Conservation (phyloP, 2,329 filamentous ascomycete species). For the Phialemonium atrogriseum region DNA sequence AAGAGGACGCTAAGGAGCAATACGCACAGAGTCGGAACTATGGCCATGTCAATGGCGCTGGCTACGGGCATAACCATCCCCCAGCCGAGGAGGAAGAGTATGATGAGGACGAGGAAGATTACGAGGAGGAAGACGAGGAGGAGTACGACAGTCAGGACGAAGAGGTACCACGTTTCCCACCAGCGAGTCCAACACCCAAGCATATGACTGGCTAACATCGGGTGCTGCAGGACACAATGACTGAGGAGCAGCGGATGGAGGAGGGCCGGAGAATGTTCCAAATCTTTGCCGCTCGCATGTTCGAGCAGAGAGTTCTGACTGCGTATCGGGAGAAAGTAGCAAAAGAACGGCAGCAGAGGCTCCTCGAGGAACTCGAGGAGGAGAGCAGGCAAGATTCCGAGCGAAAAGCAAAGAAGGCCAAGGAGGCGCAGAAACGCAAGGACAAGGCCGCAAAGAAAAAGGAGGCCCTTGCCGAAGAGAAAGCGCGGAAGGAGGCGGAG, state of each 20-base stretch:
- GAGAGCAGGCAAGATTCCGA: constrained; percentile 69
- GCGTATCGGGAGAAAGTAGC: constrained; percentile 98
- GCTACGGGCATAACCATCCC: constrained; percentile 61
- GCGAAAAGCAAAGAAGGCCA: constrained; percentile 85
- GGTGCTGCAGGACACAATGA: constrained; percentile 79
- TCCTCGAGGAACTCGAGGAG: constrained; percentile 85
- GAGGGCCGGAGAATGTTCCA: constrained; percentile 98
- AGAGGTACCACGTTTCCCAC: constrained; percentile 44
- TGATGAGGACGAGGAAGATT: constrained; percentile 57
- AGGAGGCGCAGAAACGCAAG: constrained; percentile 91
- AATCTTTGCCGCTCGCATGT: constrained; percentile 98
- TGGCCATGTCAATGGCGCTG: constrained; percentile 49
- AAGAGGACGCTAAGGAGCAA: constrained; percentile 73
- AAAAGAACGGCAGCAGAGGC: constrained; percentile 79
- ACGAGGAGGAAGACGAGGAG: constrained; percentile 43
- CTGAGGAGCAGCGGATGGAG: constrained; percentile 97
- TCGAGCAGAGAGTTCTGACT: constrained; percentile 90
- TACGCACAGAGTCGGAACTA: constrained; percentile 52
- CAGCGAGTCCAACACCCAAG: constrained; percentile 9
- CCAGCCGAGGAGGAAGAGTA: constrained; percentile 70
- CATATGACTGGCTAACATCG: constrained; percentile 28
- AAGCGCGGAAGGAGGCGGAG: constrained; percentile 78
- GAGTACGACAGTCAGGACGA: constrained; percentile 66
- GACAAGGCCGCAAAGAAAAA: constrained; percentile 89
- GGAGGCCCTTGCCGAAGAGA: constrained; percentile 82